These are phyloP conservation scores for Silene vulgaris DNA, from an alignment of 179 eudicot genomes.

Conservation along the genomic window DNA sequence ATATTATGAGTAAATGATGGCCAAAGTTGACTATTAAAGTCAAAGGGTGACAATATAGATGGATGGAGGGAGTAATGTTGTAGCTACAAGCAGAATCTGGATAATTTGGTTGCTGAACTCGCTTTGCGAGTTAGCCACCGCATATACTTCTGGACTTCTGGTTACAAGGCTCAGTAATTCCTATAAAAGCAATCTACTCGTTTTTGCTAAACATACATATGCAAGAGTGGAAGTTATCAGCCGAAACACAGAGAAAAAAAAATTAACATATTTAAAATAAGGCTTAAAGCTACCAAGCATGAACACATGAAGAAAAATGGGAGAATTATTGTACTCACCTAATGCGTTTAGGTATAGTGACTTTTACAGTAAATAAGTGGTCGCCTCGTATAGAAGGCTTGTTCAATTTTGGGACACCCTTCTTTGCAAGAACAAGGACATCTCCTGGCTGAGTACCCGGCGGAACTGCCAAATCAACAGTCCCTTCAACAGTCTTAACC, in stretches of 20 bases:
- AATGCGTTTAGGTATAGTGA: constrained; percentile 78
- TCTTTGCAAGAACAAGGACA: constrained; percentile 84
- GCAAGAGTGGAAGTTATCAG: neutral
- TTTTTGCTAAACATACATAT: neutral
- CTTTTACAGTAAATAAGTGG: constrained; percentile 77
- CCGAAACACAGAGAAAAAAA: constrained; percentile 1
- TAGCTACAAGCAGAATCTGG: neutral
- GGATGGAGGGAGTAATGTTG: neutral
- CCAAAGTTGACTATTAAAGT: neutral
- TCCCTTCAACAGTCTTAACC: constrained; percentile 94
- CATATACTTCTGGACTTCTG: neutral
- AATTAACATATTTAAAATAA: neutral
- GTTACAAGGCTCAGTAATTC: neutral
- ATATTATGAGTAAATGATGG: neutral
- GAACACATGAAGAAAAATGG: neutral
- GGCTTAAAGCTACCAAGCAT: neutral
- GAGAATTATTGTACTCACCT: constrained; percentile 43
- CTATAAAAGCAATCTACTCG: neutral
- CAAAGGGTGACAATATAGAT: neutral
- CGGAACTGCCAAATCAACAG: constrained; percentile 71
- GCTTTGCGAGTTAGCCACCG: neutral
- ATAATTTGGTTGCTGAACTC: neutral
- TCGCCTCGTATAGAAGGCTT: constrained; percentile 92
- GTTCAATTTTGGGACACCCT: constrained; percentile 87
- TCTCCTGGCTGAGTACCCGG: constrained; percentile 98